Evolutionary conservation across 129 eudicot species (phyloP), one percentile per base, ranked within the genome.

Genomic region (Silybum marianum): DNA sequence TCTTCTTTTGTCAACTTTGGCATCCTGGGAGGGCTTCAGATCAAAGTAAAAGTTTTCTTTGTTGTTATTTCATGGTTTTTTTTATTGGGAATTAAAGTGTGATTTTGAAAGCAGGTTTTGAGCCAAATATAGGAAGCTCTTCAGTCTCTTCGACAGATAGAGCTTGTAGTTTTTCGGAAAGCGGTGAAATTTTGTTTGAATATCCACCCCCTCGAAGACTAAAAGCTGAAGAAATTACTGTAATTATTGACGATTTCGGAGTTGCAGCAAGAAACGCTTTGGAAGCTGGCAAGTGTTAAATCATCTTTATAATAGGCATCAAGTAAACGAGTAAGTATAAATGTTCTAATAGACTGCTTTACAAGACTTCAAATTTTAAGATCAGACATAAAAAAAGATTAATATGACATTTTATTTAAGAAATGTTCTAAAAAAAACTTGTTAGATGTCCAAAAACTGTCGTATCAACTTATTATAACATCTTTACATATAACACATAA

Each of bases 1-100:
- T 80, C 78, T 76, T 88, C 36, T 88, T 88, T 69, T 85, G 87
- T 74, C 89, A 88, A 46, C 65, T 88, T 14, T 83, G 86, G 86
- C 89, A 88, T 44, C 86, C 77, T 9, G 91, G 91, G 21, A 76
- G 89, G 73, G 81, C 77, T 81, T 88, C 91, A 12, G 86, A 88
- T 81, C 54, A 69, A 68, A 86, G 91, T 88, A 85, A 8, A 54
- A 18, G 22, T 54, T 54, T 14, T 54, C 8, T 16, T 18, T 18
- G 9, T 54, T 16, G 21, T 14, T 16, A 51, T 51, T 51, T 13
- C 7, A 51, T 51, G 7, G 22, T 54, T 4, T 54, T 26, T 26
- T 16, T 54, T 16, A 6, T 54, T 16, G 63, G 63, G 63, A 54
- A 4, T 54, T 54, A 7, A 7, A 67, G 42, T 26, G 18, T 68